Evolutionary conservation across 2,329 filamentous ascomycete genomes (phyloP), one percentile per base, ranked within the genome.

Genomic region (Fusarium buharicum): DNA sequence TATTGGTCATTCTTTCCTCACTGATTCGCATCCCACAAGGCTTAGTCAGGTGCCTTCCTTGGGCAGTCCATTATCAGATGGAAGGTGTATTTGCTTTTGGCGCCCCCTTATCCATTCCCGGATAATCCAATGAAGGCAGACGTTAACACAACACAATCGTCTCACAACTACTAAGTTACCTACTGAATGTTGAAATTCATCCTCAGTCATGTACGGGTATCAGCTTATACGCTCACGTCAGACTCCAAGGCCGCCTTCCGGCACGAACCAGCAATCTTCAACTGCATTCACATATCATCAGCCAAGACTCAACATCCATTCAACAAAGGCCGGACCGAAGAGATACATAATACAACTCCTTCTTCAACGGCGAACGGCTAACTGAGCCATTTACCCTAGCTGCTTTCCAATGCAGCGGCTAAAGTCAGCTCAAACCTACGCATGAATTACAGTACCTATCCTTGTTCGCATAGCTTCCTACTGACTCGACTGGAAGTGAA

Each of bases 401-500:
- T 34, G 40, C 34, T 40, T 44, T 59, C 47, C 50, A 43, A 45
- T n/a, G 18, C 52, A 36, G 46, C 54, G 62, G 61, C 48, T 66
- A 66, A 41, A 56, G 54, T 51, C 62, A 55, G 60, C 53, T 63
- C 53, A 55, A 68, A 54, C 60, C 59, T 62, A 54, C 51, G 61
- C 67, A 69, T 64, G 50, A 55, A 51, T 40, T 44, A 58, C 50
- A 24, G 22, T 24, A 24, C 6, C 22, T 24, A 24, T 24, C 66
- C 66, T 57, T 68, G 64, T 45, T 39, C 51, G 41, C 44, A 50
- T 54, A 45, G 51, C 54, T 59, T 54, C 41, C 48, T 44, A 52
- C 48, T 43, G 55, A 51, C 49, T 59, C 55, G 51, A 52, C 62
- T 55, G 62, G 66, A 61, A 68, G 57, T 65, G 64, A 69, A 68